These are phyloP conservation scores for Syzygium aqueum DNA, from an alignment of 345 rosid genomes.

Conservation along the genomic window DNA sequence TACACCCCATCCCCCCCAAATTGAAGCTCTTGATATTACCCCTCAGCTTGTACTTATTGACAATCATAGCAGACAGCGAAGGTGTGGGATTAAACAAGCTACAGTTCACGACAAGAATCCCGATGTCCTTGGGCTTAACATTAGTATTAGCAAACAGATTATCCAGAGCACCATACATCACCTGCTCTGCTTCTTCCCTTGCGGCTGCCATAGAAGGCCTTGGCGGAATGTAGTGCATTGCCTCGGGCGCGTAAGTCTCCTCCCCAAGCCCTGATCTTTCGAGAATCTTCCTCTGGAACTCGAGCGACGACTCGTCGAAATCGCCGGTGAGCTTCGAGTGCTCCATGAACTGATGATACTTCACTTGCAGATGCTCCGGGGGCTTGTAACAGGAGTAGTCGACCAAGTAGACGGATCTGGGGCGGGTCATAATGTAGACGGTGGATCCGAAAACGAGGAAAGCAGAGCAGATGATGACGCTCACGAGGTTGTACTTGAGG, in stretches of 20 bases:
- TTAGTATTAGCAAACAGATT: constrained; percentile 57
- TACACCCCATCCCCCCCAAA: constrained; percentile 92
- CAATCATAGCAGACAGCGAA: constrained; percentile 81
- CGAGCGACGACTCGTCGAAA: constrained; percentile 73
- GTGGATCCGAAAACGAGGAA: constrained; percentile 60
- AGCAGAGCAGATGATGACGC: constrained; percentile 51
- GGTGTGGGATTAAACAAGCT: constrained; percentile 95
- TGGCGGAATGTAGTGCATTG: constrained; percentile 70
- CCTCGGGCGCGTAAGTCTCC: constrained; percentile 82
- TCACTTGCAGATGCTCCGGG: constrained; percentile 47
- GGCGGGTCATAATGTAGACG: constrained; percentile 74
- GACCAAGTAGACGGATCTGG: constrained; percentile 67
- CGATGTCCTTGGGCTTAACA: constrained; percentile 74
- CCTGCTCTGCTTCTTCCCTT: constrained; percentile 86
- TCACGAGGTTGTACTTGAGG: constrained; percentile 70
- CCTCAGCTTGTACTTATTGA: constrained; percentile 74
- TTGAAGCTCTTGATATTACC: constrained; percentile 65
- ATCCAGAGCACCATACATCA: constrained; percentile 81
- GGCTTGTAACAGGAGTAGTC: constrained; percentile 77
- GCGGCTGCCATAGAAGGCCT: constrained; percentile 80
- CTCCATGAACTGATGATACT: constrained; percentile 56
- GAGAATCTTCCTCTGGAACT: constrained; percentile 74
- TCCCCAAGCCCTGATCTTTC: constrained; percentile 89
- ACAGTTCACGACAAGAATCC: constrained; percentile 79
- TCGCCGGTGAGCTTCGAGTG: constrained; percentile 55